A percentile compares a stretch with the other conserved stretches of the same genome.
These are phyloP conservation scores for Aspergillus alliaceus DNA, from an alignment of 2,329 filamentous ascomycete genomes.

Conservation along the genomic window DNA sequence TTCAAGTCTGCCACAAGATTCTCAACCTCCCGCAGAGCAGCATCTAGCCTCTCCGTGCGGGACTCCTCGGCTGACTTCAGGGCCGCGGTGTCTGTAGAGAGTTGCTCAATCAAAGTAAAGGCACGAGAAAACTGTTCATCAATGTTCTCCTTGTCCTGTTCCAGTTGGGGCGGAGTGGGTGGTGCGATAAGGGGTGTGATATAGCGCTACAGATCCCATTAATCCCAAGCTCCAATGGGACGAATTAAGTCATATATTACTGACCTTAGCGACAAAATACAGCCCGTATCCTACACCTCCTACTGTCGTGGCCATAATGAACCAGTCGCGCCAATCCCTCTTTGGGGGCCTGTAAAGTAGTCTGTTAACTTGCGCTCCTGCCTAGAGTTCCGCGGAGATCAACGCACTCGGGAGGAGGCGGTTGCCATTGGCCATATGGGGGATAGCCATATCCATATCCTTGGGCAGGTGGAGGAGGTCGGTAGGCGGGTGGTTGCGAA, in stretches of 20 bases:
- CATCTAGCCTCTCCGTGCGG: constrained; percentile 79
- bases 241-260: constrained; percentile 7
- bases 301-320: constrained; percentile 97
- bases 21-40: constrained; percentile 80
- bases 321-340: constrained; percentile 97
- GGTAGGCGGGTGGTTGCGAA: constrained; percentile 40
- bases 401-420: constrained; percentile 55
- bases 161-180: constrained; percentile 87
- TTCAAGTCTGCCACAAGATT: constrained; percentile 79
- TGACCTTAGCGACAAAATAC: constrained; percentile 82
- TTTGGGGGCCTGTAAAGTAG: constrained; percentile 56
- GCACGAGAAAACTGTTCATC: constrained; percentile 92
- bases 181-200: constrained; percentile 87
- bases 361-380: constrained; percentile 1
- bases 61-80: constrained; percentile 85
- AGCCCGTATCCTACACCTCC: constrained; percentile 86
- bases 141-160: constrained; percentile 89
- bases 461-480: constrained; percentile 41
- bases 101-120: constrained; percentile 86
- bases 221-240: constrained; percentile 7
- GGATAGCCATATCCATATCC: constrained; percentile 53
- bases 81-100: constrained; percentile 83
- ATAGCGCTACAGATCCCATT: constrained; percentile 66
- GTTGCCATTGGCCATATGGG: constrained; percentile 54
- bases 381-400: too few relatives aligned